Base-by-base conservation (phyloP, 805 yeast genomes). In the Candida ulmi region DNA sequence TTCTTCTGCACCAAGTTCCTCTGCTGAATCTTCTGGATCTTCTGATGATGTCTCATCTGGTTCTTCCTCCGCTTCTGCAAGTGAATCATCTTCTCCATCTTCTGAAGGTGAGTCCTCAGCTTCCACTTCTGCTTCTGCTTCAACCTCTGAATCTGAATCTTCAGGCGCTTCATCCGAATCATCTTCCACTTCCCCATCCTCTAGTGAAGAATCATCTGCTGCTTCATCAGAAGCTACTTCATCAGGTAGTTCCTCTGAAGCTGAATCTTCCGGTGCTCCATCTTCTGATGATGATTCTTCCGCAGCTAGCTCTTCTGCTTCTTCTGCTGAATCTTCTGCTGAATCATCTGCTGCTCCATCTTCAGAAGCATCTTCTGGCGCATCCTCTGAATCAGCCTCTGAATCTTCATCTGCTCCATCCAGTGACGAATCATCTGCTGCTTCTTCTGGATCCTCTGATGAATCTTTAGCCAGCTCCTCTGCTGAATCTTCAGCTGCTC, bases 171-270 rank as follows among this genome's bases (percentile, higher is more conserved):
- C n/a, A n/a, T n/a, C n/a, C n/a, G n/a, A n/a, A n/a, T 17, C 23
- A 17, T 16, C 33, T 30, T 11, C 29, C 15, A 13, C 33, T 30
- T 9, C 23, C 8, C 4, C 8, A 17, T 30, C 33, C 21, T 30
- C 33, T 11, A 11, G 6, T 17, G n/a, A n/a, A n/a, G n/a, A n/a
- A n/a, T n/a, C n/a, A n/a, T 32, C 42, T 24, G 21, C 55, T 15
- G 46, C 54, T 30, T 51, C 50, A 6, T 48, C 52, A 11, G 46
- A 46, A 18, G 32, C 53, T 21, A 37, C 41, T 39, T 32, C 44
- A 13, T 33, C 40, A n/a, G 23, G 36, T 12, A 8, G 38, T 31
- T 33, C 44, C 19, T n/a, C 36, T 17, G 27, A 18, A 17, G 11
- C 51, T 2, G 9, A 8, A 26, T 26, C 29, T 5, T 8, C 48